Base-by-base conservation (phyloP, 139 green algal genomes). In the Chlorella sp. region DNA sequence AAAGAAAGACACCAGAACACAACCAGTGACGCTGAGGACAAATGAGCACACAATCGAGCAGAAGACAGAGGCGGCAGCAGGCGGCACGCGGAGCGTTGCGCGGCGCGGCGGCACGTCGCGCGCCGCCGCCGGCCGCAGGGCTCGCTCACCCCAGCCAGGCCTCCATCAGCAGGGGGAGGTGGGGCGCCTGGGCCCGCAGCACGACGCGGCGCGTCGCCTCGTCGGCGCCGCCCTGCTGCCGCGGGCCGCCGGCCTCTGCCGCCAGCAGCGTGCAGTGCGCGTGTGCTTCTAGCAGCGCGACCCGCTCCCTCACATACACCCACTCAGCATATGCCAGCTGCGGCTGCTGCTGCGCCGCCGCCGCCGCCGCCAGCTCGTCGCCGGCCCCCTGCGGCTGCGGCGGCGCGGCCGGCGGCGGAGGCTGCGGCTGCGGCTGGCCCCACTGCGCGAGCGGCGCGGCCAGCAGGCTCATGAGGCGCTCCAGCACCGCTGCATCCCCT, bases 241-340 rank as follows among this genome's bases (percentile, higher is more conserved):
- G n/a, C n/a, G n/a, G n/a, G n/a, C n/a, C n/a, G 19, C 29, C 51
- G 5, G 17, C 8, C n/a, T 53, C 51, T 4, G 68, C 69, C 1
- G 77, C 81, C 33, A 89, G 65, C 33, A 66, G 59, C 1, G 83
- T 73, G 80, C 89, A 94, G 62, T 88, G 85, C 2, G 91, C 89
- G 71, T 93, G 89, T 6, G 91, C 89, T 56, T 87, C 73, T 29
- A 91, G 81, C 36, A 90, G 53, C 1, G 84, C 77, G 31, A 87
- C 55, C 3, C 69, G 53, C 23, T 61, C 87, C 7, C 74, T 65
- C 35, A 85, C 82, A 12, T 69, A 85, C 43, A 96, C 91, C 85
- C 89, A 93, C 71, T 96, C 91, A 11, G 85, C 90, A 67, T 93
- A 93, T n/a, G n/a, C n/a, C 64, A 53, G 65, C 81, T 66, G 82